Evolutionary conservation across 345 rosid genomes (phyloP).

Genomic region (Gossypium stocksii): DNA sequence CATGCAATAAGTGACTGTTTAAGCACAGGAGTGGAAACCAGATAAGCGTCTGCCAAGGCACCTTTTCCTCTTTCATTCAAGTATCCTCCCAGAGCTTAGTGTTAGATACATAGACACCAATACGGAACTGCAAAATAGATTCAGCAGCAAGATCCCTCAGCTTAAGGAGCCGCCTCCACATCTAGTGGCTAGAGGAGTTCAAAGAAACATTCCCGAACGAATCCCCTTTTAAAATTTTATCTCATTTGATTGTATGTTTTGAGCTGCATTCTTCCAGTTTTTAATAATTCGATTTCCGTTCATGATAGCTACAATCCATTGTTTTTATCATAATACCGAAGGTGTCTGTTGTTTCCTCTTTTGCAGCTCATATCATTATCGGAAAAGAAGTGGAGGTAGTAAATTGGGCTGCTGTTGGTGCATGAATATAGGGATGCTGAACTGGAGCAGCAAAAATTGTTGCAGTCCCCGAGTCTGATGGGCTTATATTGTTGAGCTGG

Average conservation of each 20-base stretch:
- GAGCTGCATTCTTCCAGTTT: neutral
- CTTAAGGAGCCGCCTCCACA: too few relatives aligned
- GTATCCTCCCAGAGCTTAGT: too few relatives aligned
- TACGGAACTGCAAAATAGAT: too few relatives aligned
- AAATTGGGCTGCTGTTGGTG: constrained; percentile 9
- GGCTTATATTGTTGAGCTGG: neutral
- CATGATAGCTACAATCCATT: neutral
- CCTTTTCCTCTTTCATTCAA: too few relatives aligned
- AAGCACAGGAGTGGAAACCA: too few relatives aligned
- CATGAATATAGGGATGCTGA: neutral
- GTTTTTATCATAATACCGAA: neutral
- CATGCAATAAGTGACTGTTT: too few relatives aligned
- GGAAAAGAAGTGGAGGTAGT: constrained; percentile 33
- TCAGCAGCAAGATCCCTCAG: too few relatives aligned
- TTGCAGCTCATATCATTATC: constrained; percentile 56
- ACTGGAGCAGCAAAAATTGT: neutral
- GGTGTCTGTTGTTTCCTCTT: constrained; percentile 5
- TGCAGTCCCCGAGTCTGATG: constrained; percentile 1
- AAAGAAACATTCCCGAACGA: too few relatives aligned
- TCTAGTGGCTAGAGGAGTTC: too few relatives aligned
- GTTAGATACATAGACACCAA: too few relatives aligned
- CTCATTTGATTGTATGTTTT: neutral
- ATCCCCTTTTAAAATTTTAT: neutral
- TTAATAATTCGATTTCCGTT: neutral
- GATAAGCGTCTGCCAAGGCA: too few relatives aligned